These are phyloP conservation scores for Protostelium mycophagum DNA, from an alignment of 78 protist genomes.

Conservation along the genomic window DNA sequence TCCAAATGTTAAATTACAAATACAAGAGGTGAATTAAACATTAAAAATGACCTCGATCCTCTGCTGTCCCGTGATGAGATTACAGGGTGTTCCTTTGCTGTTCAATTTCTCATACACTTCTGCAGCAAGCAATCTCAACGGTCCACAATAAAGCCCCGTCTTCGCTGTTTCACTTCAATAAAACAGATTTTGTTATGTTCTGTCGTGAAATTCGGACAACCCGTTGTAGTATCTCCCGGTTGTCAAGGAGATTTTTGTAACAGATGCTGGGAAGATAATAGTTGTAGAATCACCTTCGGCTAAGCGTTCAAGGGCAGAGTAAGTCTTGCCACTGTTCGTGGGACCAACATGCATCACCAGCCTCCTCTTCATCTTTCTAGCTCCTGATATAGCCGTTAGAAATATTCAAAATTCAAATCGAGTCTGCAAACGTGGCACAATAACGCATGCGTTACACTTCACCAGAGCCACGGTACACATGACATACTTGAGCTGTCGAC, in stretches of 20 bases:
- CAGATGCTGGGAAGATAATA: not conserved
- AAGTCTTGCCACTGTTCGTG: conserved; percentile 62
- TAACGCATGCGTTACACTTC: no score
- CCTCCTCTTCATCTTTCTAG: conserved; percentile 24
- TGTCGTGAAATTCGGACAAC: no score
- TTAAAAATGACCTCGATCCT: not conserved
- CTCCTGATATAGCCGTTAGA: no score
- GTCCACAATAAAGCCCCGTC: conserved; percentile 63
- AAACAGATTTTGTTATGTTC: no score
- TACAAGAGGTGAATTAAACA: no score
- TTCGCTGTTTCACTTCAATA: conserved; percentile 3
- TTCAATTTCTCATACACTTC: conserved; percentile 36
- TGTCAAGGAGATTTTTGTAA: no score
- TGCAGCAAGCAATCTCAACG: conserved; percentile 45
- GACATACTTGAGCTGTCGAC: no score
- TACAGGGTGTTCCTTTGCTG: not conserved
- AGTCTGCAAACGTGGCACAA: no score
- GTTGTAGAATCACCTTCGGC: not conserved
- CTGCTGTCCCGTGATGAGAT: conserved; percentile 36
- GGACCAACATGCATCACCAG: conserved; percentile 59
- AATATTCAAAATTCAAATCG: no score
- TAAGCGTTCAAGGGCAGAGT: conserved; percentile 27
- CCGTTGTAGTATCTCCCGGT: no score
- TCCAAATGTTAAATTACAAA: no score
- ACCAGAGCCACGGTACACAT: no score